Evolutionary conservation across 768 basidiomycete species (phyloP).

Genomic region (Suillus weaverae): DNA sequence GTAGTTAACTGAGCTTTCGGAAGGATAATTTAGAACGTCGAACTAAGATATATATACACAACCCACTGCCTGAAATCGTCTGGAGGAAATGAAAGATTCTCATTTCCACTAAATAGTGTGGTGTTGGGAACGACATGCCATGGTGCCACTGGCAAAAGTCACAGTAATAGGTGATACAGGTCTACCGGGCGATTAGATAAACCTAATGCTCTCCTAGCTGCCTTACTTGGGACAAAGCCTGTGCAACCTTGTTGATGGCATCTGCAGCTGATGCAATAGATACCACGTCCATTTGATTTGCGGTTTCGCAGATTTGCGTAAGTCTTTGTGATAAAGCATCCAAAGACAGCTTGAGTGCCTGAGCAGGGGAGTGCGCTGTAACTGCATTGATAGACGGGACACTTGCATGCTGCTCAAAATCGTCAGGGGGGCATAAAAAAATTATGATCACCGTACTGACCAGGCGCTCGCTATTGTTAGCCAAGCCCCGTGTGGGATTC

Average conservation of each 20-base stretch:
- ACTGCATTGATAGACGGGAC: conserved; percentile 12
- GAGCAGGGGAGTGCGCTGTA: conserved; percentile 33
- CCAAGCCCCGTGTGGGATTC: conserved; percentile 14
- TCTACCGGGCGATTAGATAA: neutral
- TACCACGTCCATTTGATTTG: conserved; percentile 42
- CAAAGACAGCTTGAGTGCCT: conserved; percentile 55
- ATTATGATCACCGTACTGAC: conserved; percentile 7
- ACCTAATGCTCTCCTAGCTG: conserved; percentile 47
- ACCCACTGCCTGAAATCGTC: neutral
- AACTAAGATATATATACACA: neutral
- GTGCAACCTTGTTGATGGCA: conserved; percentile 62
- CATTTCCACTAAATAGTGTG: neutral
- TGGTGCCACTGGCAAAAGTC: neutral
- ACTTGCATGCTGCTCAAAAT: conserved; percentile 17
- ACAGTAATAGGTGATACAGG: neutral
- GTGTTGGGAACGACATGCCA: neutral
- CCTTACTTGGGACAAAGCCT: conserved; percentile 60
- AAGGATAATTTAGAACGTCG: neutral
- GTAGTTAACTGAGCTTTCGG: neutral
- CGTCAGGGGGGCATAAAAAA: conserved; percentile 8
- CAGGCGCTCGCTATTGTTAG: conserved; percentile 17
- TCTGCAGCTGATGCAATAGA: conserved; percentile 64
- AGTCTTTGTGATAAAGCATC: conserved; percentile 53
- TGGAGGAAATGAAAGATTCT: too few species aligned
- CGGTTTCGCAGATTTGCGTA: conserved; percentile 40